phyloP scores from a whole-genome alignment of 495 filamentous ascomycete species.

The Staphylotrichum tortipilum region DNA sequence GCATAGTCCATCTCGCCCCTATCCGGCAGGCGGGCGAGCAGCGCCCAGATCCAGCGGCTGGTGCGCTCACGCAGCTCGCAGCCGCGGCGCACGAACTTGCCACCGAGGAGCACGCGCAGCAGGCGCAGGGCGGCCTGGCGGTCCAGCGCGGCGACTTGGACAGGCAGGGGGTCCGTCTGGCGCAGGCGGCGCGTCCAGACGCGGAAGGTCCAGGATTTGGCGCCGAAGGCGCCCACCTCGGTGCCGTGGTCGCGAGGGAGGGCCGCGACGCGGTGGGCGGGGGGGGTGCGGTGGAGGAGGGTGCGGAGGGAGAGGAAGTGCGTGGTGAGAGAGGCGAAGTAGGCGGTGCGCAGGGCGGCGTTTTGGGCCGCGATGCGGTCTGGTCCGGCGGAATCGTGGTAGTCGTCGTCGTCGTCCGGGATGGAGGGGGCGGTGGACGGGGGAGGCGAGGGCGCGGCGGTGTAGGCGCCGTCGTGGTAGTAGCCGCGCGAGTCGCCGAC shows the following conservation, averaged over 20 bases:
- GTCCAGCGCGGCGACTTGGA: slow-evolving; percentile 62
- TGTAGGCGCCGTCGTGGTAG: slow-evolving; percentile 66
- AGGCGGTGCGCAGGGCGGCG: slow-evolving; percentile 39
- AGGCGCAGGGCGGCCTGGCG: slow-evolving; percentile 50
- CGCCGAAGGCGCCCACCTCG: slow-evolving; percentile 40
- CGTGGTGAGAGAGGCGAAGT: slow-evolving; percentile 52
- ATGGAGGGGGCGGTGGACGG: not conserved
- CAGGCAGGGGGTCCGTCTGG: slow-evolving; percentile 52
- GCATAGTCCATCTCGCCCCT: slow-evolving; percentile 48
- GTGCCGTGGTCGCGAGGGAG: slow-evolving; percentile 53
- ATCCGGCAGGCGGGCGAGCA: slow-evolving; percentile 51
- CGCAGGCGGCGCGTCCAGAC: slow-evolving; percentile 41
- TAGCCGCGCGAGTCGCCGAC: slow-evolving; percentile 48
- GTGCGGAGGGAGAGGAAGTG: slow-evolving; percentile 53
- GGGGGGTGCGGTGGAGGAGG: slow-evolving; percentile 47
- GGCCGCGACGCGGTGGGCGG: slow-evolving; percentile 35
- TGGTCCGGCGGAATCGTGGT: slow-evolving; percentile 2
- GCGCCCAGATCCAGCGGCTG: slow-evolving; percentile 54
- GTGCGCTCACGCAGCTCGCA: slow-evolving; percentile 38
- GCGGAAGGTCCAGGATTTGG: slow-evolving; percentile 38
- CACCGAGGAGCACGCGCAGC: slow-evolving; percentile 36
- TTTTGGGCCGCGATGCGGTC: slow-evolving; percentile 46
- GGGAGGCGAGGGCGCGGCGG: slow-evolving; percentile 36
- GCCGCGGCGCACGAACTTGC: slow-evolving; percentile 40
- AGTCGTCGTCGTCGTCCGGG: slow-evolving; percentile 9